phyloP scores from a whole-genome alignment of 176 grass and related monocot species.

The Hyparrhenia diplandra region DNA sequence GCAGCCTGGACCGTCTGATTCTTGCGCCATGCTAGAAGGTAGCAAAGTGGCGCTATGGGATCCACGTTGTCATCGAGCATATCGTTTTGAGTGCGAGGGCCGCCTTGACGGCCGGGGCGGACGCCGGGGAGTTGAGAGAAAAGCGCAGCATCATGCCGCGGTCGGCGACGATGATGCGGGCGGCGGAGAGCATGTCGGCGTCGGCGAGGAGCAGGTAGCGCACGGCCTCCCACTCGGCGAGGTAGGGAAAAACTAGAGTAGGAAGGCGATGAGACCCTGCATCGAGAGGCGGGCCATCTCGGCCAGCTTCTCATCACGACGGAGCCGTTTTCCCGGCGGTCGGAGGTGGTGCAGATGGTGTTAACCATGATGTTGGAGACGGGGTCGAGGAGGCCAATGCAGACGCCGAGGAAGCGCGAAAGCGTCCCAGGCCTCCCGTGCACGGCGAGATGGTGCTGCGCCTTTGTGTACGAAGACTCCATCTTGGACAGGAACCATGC shows the following conservation, averaged over 20 bases:
- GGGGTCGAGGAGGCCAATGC: slow-evolving; percentile 20
- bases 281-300: neutral
- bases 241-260: slow-evolving; percentile 32
- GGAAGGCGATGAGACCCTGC: slow-evolving; percentile 21
- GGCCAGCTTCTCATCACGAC: neutral
- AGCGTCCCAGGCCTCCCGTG: neutral
- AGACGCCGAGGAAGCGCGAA: slow-evolving; percentile 2
- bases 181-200: slow-evolving; percentile 16
- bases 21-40: too few relatives aligned
- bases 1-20: too few relatives aligned
- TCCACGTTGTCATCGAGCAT: too few relatives aligned
- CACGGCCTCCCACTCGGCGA: slow-evolving; percentile 5
- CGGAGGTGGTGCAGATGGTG: neutral
- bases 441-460: neutral
- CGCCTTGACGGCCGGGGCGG: neutral
- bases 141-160: neutral
- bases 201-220: slow-evolving; percentile 20
- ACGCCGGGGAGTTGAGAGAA: neutral
- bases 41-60: too few relatives aligned
- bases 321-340: neutral
- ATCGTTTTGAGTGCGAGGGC: neutral
- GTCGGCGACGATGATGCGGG: slow-evolving; percentile 1
- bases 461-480: neutral
- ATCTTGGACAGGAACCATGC: slow-evolving; percentile 21
- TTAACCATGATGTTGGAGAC: slow-evolving; percentile 24